phyloP scores from a whole-genome alignment of 345 rosid species.

The Rhodomyrtus tomentosa region DNA sequence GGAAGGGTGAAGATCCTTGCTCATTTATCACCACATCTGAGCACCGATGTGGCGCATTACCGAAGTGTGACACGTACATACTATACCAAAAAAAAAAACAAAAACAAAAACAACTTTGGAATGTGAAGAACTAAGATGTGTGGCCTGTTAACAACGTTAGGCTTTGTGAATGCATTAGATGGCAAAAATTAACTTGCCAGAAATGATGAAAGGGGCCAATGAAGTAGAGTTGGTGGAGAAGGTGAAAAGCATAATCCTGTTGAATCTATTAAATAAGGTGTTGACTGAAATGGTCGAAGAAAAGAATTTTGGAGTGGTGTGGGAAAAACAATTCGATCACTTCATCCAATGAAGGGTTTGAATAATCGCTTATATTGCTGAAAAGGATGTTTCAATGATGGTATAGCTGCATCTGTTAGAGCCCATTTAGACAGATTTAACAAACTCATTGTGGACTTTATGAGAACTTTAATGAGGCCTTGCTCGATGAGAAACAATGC shows the following conservation, averaged over 20 bases:
- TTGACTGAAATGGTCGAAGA: background rate
- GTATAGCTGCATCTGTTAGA: background rate
- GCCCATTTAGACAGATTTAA: background rate
- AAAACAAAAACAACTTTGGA: background rate
- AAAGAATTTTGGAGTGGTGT: background rate
- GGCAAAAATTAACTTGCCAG: too few species aligned
- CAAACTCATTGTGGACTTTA: background rate
- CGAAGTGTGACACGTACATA: too few species aligned
- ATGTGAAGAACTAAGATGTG: background rate
- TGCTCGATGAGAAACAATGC: background rate
- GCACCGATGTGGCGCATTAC: too few species aligned
- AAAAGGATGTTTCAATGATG: background rate
- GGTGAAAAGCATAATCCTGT: background rate
- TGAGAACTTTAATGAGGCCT: background rate
- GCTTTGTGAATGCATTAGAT: background rate
- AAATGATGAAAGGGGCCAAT: background rate
- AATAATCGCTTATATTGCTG: background rate
- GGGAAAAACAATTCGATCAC: background rate
- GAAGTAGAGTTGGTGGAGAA: background rate
- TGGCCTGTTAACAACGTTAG: background rate
- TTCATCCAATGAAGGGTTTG: background rate
- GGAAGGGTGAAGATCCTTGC: too few species aligned
- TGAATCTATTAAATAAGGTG: background rate
- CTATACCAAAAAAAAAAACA: too few species aligned
- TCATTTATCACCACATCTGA: too few species aligned